Percentiles rank a stretch among this genome's conserved stretches.
Conservation (phyloP, 2,329 filamentous ascomycete species). For the Ophiocordyceps australis region DNA sequence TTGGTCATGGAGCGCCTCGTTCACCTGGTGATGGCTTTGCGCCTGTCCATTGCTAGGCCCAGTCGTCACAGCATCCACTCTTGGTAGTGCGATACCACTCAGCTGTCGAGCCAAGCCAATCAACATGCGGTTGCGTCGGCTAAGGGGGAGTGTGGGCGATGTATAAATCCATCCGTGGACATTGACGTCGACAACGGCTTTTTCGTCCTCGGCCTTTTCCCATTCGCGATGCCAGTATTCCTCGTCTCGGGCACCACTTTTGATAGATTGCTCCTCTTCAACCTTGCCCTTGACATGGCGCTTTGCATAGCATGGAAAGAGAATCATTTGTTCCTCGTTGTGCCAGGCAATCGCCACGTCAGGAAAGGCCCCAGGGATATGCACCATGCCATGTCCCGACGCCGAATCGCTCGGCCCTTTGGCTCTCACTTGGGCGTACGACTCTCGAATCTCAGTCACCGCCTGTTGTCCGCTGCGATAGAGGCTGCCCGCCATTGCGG, state of each 20-base stretch:
- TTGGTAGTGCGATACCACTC: slow-evolving; percentile 44
- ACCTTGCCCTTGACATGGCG: background rate
- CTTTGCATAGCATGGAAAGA: slow-evolving; percentile 80
- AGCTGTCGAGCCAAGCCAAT: slow-evolving; percentile 75
- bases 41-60: too few relatives aligned
- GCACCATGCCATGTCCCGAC: slow-evolving; percentile 12
- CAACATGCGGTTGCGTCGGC: slow-evolving; percentile 72
- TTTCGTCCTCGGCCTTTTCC: slow-evolving; percentile 63
- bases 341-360: slow-evolving; percentile 65
- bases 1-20: slow-evolving; percentile 33
- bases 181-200: slow-evolving; percentile 82
- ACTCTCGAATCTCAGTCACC: slow-evolving; percentile 39
- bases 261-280: too few relatives aligned
- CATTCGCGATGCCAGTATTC: slow-evolving; percentile 67
- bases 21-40: slow-evolving; percentile 9
- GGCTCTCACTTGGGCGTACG: slow-evolving; percentile 34
- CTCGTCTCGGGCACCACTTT: slow-evolving; percentile 43
- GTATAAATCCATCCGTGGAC: slow-evolving; percentile 89
- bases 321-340: slow-evolving; percentile 78
- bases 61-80: too few relatives aligned
- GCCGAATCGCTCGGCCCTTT: slow-evolving; percentile 10
- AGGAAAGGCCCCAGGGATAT: slow-evolving; percentile 62
- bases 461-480: slow-evolving; percentile 38
- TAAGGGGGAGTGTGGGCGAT: slow-evolving; percentile 68
- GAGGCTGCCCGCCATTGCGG: slow-evolving; percentile 38